Evolutionary conservation across 2,329 filamentous ascomycete species (phyloP).

Genomic region (Nemania serpens): DNA sequence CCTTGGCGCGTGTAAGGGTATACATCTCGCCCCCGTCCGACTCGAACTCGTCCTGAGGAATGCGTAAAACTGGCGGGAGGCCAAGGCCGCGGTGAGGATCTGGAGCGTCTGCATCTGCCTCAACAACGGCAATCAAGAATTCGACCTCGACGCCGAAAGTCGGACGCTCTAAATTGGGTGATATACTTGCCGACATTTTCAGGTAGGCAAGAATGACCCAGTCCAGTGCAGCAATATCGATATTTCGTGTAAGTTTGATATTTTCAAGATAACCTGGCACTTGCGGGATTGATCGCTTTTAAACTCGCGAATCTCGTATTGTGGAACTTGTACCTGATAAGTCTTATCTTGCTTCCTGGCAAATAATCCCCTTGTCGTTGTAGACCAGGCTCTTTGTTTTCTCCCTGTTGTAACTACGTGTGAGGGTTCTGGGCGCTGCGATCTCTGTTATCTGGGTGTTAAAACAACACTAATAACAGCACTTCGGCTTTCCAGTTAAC

Average conservation of each 20-base stretch:
- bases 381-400: no score
- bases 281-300: no score
- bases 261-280: not conserved
- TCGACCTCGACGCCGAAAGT: conserved; percentile 19
- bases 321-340: no score
- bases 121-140: not conserved
- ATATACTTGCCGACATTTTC: not conserved
- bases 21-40: not conserved
- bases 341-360: no score
- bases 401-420: no score
- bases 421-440: no score
- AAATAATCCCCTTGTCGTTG: no score
- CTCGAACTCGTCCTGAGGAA: not conserved
- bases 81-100: not conserved
- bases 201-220: not conserved
- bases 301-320: no score
- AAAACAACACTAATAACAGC: no score
- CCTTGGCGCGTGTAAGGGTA: not conserved
- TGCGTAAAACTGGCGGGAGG: conserved; percentile 7
- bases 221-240: not conserved
- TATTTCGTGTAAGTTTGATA: not conserved
- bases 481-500: no score
- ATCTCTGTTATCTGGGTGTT: no score
- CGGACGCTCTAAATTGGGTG: not conserved
- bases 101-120: not conserved